These are phyloP conservation scores for Hymenoscyphus albidus DNA, from an alignment of 2,329 filamentous ascomycete genomes.

Conservation along the genomic window DNA sequence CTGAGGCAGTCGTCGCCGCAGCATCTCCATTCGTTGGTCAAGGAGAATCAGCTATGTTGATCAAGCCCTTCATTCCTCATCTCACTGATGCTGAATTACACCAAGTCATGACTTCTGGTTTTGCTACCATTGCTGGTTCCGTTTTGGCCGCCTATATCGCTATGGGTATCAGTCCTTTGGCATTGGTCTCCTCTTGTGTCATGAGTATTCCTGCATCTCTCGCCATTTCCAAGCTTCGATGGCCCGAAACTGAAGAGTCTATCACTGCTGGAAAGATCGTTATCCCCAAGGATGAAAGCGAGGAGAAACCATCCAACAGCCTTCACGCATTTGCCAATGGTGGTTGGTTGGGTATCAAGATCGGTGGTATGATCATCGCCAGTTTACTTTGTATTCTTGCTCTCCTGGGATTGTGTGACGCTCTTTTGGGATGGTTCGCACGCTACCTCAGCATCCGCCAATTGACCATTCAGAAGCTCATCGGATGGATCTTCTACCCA, in stretches of 20 bases:
- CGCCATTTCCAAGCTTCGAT: constrained; percentile 84
- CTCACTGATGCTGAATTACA: constrained; percentile 86
- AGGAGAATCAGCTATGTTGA: constrained; percentile 89
- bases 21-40: constrained; percentile 93
- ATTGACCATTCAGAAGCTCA: constrained; percentile 70
- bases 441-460: constrained; percentile 70
- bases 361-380: constrained; percentile 75
- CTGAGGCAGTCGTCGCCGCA: constrained; percentile 88
- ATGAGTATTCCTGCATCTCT: constrained; percentile 94
- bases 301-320: constrained; percentile 71
- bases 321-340: constrained; percentile 84
- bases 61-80: constrained; percentile 80
- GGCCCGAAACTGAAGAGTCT: constrained; percentile 82
- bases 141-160: constrained; percentile 82
- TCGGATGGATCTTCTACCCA: constrained; percentile 75
- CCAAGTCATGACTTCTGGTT: constrained; percentile 89
- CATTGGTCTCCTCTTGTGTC: constrained; percentile 84
- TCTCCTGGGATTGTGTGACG: constrained; percentile 69
- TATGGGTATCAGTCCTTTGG: constrained; percentile 79
- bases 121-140: constrained; percentile 86
- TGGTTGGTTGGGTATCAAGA: constrained; percentile 81
- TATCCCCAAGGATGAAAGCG: constrained; percentile 62
- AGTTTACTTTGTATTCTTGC: constrained; percentile 83
- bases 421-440: constrained; percentile 79
- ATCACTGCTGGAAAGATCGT: constrained; percentile 78